Evolutionary conservation across 345 rosid genomes (phyloP).

Genomic region (Hibiscus mutabilis): DNA sequence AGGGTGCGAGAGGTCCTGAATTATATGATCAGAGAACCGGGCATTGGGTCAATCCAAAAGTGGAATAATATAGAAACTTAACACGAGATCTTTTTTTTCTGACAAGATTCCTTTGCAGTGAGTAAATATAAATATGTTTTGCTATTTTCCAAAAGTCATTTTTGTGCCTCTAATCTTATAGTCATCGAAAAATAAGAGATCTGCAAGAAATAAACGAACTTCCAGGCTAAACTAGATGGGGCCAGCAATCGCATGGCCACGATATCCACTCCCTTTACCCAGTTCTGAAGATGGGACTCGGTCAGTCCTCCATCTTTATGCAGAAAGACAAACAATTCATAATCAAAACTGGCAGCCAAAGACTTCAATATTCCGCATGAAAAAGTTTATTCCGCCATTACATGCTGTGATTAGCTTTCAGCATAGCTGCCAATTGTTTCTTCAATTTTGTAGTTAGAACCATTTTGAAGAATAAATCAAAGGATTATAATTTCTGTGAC

Average conservation of each 20-base stretch:
- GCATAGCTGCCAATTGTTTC: not conserved
- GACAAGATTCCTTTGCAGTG: not conserved
- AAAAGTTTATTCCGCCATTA: not conserved
- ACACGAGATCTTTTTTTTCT: not conserved
- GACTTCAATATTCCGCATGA: not conserved
- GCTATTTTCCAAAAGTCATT: not conserved
- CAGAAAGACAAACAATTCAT: not conserved
- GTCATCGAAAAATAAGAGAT: not conserved
- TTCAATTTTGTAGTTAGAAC: not conserved
- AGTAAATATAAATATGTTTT: not conserved
- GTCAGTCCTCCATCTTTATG: not conserved
- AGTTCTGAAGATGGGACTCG: too few relatives aligned
- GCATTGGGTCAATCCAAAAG: not conserved
- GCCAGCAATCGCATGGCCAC: not conserved
- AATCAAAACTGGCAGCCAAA: not conserved
- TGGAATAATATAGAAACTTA: too few relatives aligned
- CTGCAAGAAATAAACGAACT: not conserved
- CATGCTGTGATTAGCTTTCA: not conserved
- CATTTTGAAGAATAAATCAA: too few relatives aligned
- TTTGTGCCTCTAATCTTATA: not conserved
- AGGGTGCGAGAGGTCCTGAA: conserved; percentile 83
- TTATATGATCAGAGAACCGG: not conserved
- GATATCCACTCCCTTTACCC: not conserved
- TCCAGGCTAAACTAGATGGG: not conserved
- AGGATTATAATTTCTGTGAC: not conserved